phyloP scores from a whole-genome alignment of 208 protist species.

The Crithidia thermophila region DNA sequence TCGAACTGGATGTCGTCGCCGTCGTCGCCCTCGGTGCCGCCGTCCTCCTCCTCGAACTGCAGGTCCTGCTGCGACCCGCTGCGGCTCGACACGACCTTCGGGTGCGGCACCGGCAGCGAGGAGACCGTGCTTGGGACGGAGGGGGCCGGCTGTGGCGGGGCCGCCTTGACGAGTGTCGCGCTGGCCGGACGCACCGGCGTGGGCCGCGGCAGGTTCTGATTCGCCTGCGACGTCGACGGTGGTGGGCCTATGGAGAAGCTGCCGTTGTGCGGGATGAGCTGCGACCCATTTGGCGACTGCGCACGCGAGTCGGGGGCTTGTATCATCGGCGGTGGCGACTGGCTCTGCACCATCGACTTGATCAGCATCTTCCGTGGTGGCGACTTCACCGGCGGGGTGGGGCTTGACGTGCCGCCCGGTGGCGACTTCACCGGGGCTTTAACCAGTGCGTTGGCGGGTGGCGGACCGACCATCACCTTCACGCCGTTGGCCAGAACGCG shows the following conservation, averaged over 20 bases:
- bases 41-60: slow-evolving; percentile 13
- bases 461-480: slow-evolving; percentile 58
- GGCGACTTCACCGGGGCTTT: slow-evolving; percentile 11
- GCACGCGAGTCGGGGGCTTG: slow-evolving; percentile 11
- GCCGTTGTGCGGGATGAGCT: slow-evolving; percentile 25
- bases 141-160: neutral
- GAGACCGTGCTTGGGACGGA: slow-evolving; percentile 1
- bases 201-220: slow-evolving; percentile 15
- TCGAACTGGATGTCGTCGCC: slow-evolving; percentile 37
- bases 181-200: slow-evolving; percentile 14
- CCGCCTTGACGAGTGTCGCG: slow-evolving; percentile 6
- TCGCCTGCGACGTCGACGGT: slow-evolving; percentile 7
- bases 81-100: slow-evolving; percentile 8
- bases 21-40: neutral
- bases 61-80: slow-evolving; percentile 20
- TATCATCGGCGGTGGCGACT: slow-evolving; percentile 10
- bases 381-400: slow-evolving; percentile 22
- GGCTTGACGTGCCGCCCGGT: slow-evolving; percentile 1
- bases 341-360: slow-evolving; percentile 26
- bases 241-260: slow-evolving; percentile 24
- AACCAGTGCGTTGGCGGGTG: slow-evolving; percentile 36
- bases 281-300: slow-evolving; percentile 15
- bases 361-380: slow-evolving; percentile 34
- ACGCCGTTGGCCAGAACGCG: slow-evolving; percentile 45
- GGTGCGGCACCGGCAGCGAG: slow-evolving; percentile 17